Evolutionary conservation across 805 yeast species (phyloP).

Genomic region (Pichia cephalocereana): DNA sequence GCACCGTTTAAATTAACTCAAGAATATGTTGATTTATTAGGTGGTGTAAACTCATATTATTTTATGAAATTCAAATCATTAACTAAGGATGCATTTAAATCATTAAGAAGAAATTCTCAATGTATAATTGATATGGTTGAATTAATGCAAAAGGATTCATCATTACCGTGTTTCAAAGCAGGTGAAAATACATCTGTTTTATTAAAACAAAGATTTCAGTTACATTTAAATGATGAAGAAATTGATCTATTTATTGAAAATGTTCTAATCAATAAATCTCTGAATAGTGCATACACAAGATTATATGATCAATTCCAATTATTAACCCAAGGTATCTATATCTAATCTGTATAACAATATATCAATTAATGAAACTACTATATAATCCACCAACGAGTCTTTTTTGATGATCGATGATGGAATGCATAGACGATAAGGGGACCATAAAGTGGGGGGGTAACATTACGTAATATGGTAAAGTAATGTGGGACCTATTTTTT

Average conservation of each 20-base stretch:
- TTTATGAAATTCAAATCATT: slow-evolving; percentile 53
- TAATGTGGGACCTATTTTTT: no score
- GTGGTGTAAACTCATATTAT: slow-evolving; percentile 59
- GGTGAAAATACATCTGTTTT: slow-evolving; percentile 78
- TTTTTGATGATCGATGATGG: no score
- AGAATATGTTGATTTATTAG: slow-evolving; percentile 84
- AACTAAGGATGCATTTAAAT: slow-evolving; percentile 65
- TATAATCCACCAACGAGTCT: no score
- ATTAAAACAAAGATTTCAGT: slow-evolving; percentile 72
- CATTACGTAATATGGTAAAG: no score
- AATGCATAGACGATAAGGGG: no score
- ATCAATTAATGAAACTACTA: neutral
- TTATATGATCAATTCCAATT: slow-evolving; percentile 93
- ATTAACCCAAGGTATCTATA: slow-evolving; percentile 90
- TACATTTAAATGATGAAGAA: slow-evolving; percentile 64
- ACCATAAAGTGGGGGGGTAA: no score
- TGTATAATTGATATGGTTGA: slow-evolving; percentile 78
- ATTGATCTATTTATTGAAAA: slow-evolving; percentile 72
- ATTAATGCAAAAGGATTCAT: slow-evolving; percentile 87
- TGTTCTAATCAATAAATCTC: slow-evolving; percentile 65
- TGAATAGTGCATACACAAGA: slow-evolving; percentile 84
- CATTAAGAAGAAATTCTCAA: slow-evolving; percentile 64
- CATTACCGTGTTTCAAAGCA: slow-evolving; percentile 82
- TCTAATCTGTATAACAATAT: slow-evolving; percentile 24
- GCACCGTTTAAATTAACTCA: slow-evolving; percentile 91